Percentiles rank a stretch among this genome's conserved stretches.
phyloP scores from a whole-genome alignment of 495 filamentous ascomycete genomes.

The Aspergillus olivimuriae region DNA sequence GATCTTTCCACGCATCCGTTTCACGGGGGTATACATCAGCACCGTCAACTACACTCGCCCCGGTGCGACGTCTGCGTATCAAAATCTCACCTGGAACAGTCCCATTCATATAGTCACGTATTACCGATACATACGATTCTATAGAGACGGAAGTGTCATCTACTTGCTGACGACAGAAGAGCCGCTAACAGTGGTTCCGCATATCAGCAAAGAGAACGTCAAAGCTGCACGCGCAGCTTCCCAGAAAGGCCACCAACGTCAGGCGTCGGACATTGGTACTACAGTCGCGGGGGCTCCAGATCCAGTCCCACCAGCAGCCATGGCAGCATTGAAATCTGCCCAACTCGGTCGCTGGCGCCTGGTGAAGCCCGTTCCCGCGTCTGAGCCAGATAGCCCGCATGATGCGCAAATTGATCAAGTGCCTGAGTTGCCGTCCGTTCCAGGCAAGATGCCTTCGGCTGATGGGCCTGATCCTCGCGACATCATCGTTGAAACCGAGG shows the following conservation, averaged over 20 bases:
- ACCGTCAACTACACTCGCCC: slow-evolving; percentile 91
- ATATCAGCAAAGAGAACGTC: slow-evolving; percentile 53
- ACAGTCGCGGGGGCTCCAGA: slow-evolving; percentile 26
- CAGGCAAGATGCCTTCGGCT: slow-evolving; percentile 5
- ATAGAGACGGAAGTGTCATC: slow-evolving; percentile 78
- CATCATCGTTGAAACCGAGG: slow-evolving; percentile 81
- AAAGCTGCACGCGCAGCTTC: slow-evolving; percentile 23
- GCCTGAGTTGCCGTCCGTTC: slow-evolving; percentile 10
- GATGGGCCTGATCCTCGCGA: slow-evolving; percentile 31
- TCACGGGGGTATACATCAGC: slow-evolving; percentile 90
- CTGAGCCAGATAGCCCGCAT: slow-evolving; percentile 14
- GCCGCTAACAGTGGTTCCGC: slow-evolving; percentile 76
- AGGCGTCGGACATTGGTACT: slow-evolving; percentile 33
- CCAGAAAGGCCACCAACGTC: slow-evolving; percentile 27
- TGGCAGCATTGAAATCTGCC: slow-evolving; percentile 50
- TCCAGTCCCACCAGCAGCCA: slow-evolving; percentile 31
- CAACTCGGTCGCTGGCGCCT: slow-evolving; percentile 57
- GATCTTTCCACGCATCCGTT: slow-evolving; percentile 76
- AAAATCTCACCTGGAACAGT: slow-evolving; percentile 60
- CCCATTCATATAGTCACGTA: slow-evolving; percentile 97
- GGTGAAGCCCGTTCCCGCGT: slow-evolving; percentile 31
- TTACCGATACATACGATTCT: slow-evolving; percentile 93
- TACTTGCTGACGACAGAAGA: slow-evolving; percentile 72
- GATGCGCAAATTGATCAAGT: slow-evolving; percentile 4
- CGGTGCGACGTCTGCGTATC: slow-evolving; percentile 55